Evolutionary conservation across 345 rosid genomes (phyloP), one percentile per base, ranked within the genome.

Genomic region (Hibiscus tridactylites): DNA sequence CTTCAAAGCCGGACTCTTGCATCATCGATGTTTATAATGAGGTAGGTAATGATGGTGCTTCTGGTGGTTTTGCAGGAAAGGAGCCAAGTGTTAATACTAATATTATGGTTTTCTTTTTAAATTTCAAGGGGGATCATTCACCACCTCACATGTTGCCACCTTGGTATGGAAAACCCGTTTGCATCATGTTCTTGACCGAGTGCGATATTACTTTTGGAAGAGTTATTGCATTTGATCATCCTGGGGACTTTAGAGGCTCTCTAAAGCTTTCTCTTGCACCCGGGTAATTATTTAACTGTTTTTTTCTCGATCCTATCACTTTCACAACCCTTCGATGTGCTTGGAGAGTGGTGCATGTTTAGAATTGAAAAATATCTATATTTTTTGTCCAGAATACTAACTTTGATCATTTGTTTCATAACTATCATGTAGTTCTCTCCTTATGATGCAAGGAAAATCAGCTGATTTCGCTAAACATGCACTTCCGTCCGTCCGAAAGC

Each of bases 151-250:
- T 81, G 75, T 92, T 82, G 77, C 92, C 87, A 46, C 70, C 86
- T 31, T 92, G 93, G 93, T 92, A 82, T 76, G 97, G 89, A 75
- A 85, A 87, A 79, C 97, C 99, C 0, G 83, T 95, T 44, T 73
- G 84, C 44, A 35, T 85, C 72, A 81, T 95, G 77, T 86, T 83
- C 77, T 81, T 95, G 85, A 88, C 94, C 7, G 98, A 89, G 73
- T 89, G 97, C 50, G 94, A 90, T 67, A 72, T 90, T 71, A 85
- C 93, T 56, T 90, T 95, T 71, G 98, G 98, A 59, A 86, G 88
- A 78, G 80, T 70, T 70, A 86, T 95, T 21, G 75, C 68, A 39
- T 19, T 64, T 57, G 86, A 88, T 73, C 87, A 84, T 74, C 92
- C 91, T 1, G 98, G 98, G 28, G 95, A 89, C 71, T 92, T 77